Evolutionary conservation across 164 flowering plant species (phyloP).

Genomic region (Litsea cubeba): DNA sequence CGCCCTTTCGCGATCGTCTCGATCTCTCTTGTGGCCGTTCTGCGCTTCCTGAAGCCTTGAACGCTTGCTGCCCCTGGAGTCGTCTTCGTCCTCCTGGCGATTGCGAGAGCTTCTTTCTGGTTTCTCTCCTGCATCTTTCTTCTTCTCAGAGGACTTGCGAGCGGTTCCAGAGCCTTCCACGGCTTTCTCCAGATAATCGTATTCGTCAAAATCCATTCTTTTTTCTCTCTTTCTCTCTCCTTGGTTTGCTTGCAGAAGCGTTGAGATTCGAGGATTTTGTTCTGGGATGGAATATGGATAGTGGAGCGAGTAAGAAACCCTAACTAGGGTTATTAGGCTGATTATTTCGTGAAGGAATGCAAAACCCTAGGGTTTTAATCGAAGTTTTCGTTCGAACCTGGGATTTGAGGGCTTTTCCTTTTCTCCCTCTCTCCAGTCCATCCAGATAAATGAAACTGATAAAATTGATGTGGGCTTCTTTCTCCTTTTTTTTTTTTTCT

Average conservation of each 20-base stretch:
- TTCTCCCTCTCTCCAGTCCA: too few species aligned
- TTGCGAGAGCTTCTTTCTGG: constrained; percentile 38
- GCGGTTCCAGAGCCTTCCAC: constrained; percentile 45
- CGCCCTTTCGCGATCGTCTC: constrained; percentile 3
- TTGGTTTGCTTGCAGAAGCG: not conserved
- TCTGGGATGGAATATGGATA: too few species aligned
- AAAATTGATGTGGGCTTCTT: too few species aligned
- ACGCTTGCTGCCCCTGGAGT: constrained; percentile 30
- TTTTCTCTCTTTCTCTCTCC: not conserved
- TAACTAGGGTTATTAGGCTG: too few species aligned
- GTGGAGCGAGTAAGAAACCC: too few species aligned
- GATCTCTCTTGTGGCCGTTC: constrained; percentile 27
- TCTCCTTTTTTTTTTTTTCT: too few species aligned
- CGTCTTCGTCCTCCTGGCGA: constrained; percentile 28
- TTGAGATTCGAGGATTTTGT: not conserved
- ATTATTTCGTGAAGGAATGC: too few species aligned
- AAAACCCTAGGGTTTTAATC: too few species aligned
- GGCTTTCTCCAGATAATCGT: constrained; percentile 81
- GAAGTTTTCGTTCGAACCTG: too few species aligned
- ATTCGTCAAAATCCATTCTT: constrained; percentile 90
- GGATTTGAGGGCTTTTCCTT: too few species aligned
- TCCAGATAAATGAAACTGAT: too few species aligned
- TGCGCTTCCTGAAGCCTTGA: constrained; percentile 18
- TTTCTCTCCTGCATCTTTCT: not conserved
- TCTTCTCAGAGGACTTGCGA: not conserved